Percentiles rank a stretch among this genome's conserved stretches.
phyloP scores from a whole-genome alignment of 495 filamentous ascomycete species.

The Penicillium pulvis region DNA sequence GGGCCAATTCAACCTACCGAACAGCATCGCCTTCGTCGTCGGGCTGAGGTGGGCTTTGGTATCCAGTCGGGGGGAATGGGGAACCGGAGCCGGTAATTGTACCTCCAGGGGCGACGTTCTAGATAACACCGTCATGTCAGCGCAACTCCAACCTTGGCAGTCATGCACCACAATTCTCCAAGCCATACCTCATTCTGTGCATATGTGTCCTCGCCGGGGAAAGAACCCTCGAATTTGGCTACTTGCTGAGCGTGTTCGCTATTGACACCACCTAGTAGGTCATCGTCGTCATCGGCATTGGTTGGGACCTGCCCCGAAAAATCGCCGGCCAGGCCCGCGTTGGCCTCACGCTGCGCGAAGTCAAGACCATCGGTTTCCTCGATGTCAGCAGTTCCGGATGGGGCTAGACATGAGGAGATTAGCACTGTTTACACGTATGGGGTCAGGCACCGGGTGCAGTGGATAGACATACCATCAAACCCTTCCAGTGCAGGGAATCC shows the following conservation, averaged over 20 bases:
- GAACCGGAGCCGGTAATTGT: conserved; percentile 83
- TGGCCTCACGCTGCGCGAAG: conserved; percentile 63
- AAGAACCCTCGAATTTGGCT: conserved; percentile 80
- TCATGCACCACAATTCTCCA: conserved; percentile 16
- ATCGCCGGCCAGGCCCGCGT: conserved; percentile 90
- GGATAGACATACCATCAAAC: conserved; percentile 71
- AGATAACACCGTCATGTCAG: conserved; percentile 18
- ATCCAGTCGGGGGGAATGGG: conserved; percentile 64
- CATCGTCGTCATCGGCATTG: conserved; percentile 58
- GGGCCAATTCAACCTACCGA: conserved; percentile 46
- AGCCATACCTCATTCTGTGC: conserved; percentile 68
- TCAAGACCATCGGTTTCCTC: conserved; percentile 32
- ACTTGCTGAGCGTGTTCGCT: conserved; percentile 54
- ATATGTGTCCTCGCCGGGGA: conserved; percentile 74
- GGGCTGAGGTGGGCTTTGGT: conserved; percentile 46
- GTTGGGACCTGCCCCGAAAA: conserved; percentile 74
- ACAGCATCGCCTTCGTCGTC: conserved; percentile 89
- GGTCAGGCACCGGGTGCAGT: conserved; percentile 15
- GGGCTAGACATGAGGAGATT: conserved; percentile 49
- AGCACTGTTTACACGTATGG: conserved; percentile 24
- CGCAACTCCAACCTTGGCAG: conserved; percentile 2
- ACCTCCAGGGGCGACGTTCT: conserved; percentile 80
- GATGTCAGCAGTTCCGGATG: conserved; percentile 55
- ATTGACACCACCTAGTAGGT: conserved; percentile 70
- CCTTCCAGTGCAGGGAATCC: conserved; percentile 96